Evolutionary conservation across 306 rosid species (phyloP).

Genomic region (Cicer pinnatifidum): DNA sequence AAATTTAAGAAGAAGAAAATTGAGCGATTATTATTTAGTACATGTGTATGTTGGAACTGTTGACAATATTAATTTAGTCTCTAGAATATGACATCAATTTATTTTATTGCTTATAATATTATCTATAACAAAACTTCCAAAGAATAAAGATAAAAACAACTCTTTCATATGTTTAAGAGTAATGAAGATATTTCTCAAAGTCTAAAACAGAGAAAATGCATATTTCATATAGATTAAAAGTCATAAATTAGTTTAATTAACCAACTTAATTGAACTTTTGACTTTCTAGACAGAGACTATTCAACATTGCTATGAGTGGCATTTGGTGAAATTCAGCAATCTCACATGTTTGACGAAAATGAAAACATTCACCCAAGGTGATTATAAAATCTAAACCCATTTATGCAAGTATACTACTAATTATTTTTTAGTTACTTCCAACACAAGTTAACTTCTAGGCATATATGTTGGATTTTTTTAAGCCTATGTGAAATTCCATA

Average conservation of each 20-base stretch:
- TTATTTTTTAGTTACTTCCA: slow-evolving; percentile 23
- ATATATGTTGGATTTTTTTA: too few relatives aligned
- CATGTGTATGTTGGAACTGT: neutral
- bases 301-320: slow-evolving; percentile 29
- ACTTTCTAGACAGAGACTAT: slow-evolving; percentile 39
- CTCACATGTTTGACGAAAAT: slow-evolving; percentile 42
- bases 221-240: neutral
- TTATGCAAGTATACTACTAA: neutral
- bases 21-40: too few relatives aligned
- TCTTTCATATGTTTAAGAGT: neutral
- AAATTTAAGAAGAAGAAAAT: too few relatives aligned
- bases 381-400: slow-evolving; percentile 1
- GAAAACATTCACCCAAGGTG: neutral
- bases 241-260: neutral
- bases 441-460: neutral
- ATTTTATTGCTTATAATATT: neutral
- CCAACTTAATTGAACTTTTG: slow-evolving; percentile 29
- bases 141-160: neutral
- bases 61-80: neutral
- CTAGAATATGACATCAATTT: neutral
- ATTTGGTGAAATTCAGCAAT: slow-evolving; percentile 40
- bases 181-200: neutral
- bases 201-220: neutral
- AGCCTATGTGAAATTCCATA: too few relatives aligned
- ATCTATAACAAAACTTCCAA: neutral